Evolutionary conservation across 441 rosid genomes (phyloP).

Genomic region (Biscutella auriculata): DNA sequence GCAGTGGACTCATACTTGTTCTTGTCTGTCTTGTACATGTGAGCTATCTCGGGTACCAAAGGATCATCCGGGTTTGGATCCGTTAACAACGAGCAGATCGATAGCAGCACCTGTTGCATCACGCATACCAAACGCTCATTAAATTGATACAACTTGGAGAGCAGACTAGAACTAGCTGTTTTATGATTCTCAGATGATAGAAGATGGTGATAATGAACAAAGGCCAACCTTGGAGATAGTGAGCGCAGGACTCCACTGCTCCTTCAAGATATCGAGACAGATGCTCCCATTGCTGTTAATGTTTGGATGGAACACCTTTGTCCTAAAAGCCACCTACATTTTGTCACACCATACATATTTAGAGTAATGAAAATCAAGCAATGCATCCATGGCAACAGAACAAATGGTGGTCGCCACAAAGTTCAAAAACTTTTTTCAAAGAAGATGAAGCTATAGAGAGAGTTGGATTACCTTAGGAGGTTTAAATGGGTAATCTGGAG

Average conservation of each 20-base stretch:
- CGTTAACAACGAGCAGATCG: slow-evolving; percentile 70
- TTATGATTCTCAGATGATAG: no score
- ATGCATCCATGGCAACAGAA: no score
- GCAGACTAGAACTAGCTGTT: not conserved
- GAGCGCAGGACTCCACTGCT: slow-evolving; percentile 41
- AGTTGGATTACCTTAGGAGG: slow-evolving; percentile 82
- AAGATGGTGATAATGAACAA: no score
- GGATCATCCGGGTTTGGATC: slow-evolving; percentile 88
- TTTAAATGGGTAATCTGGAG: slow-evolving; percentile 80
- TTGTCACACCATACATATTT: no score
- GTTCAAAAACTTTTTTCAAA: not conserved
- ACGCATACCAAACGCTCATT: not conserved
- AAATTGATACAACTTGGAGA: not conserved
- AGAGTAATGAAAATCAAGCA: no score
- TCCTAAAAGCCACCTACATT: slow-evolving; percentile 63
- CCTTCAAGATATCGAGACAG: slow-evolving; percentile 28
- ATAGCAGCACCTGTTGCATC: slow-evolving; percentile 60
- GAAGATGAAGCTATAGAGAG: not conserved
- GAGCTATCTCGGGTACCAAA: slow-evolving; percentile 79
- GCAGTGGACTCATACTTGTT: slow-evolving; percentile 71
- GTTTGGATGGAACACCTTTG: slow-evolving; percentile 64
- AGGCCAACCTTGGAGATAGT: slow-evolving; percentile 41
- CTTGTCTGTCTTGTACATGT: slow-evolving; percentile 77
- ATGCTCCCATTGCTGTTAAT: slow-evolving; percentile 35
- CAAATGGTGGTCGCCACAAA: not conserved